A percentile compares a stretch with the other conserved stretches of the same genome.
phyloP scores from a whole-genome alignment of 192 early-diverging fungal species.

The Radiomyces spectabilis region DNA sequence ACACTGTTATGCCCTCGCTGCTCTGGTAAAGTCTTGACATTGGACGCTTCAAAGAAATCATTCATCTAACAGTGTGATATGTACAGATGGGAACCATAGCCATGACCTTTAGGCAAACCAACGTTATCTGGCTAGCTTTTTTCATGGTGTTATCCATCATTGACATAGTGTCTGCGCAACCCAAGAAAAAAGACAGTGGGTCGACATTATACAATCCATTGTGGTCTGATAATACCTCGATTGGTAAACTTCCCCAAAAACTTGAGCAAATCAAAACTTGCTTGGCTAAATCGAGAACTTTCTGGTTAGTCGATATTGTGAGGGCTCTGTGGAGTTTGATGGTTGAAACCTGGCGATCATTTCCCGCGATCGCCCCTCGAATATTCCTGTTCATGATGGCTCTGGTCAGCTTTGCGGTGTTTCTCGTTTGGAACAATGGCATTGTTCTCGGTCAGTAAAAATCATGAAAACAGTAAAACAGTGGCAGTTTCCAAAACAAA shows the following conservation, averaged over 20 bases:
- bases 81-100: conserved; percentile 29
- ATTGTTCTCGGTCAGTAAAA: conserved; percentile 71
- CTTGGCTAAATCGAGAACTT: too few species aligned
- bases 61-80: background rate
- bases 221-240: background rate
- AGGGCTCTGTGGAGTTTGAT: conserved; percentile 17
- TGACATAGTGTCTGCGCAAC: conserved; percentile 7
- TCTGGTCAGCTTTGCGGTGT: conserved; percentile 46
- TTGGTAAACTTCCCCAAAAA: too few species aligned
- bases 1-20: conserved; percentile 40
- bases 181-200: background rate
- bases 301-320: background rate
- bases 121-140: conserved; percentile 82
- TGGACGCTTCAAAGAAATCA: background rate
- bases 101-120: conserved; percentile 84
- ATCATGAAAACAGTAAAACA: too few species aligned
- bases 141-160: conserved; percentile 42
- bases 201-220: conserved; percentile 17
- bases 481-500: too few species aligned
- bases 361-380: conserved; percentile 1
- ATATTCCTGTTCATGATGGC: conserved; percentile 48
- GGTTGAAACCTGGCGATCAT: conserved; percentile 7
- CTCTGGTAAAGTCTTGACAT: conserved; percentile 44
- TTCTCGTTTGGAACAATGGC: conserved; percentile 72
- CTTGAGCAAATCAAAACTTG: too few species aligned